phyloP scores from a whole-genome alignment of 2,329 filamentous ascomycete genomes.

The Cucurbitaria berberidis region DNA sequence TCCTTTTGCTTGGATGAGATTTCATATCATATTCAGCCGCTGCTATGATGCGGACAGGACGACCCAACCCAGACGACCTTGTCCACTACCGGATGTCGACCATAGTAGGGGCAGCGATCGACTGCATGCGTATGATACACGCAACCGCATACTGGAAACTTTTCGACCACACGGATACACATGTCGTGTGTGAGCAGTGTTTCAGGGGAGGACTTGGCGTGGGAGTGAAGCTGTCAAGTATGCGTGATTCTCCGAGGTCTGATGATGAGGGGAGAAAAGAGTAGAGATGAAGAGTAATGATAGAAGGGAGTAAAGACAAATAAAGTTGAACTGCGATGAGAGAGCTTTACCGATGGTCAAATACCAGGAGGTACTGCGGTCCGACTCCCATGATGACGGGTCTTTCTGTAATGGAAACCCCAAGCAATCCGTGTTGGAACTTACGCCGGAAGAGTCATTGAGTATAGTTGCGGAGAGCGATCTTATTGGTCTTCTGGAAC shows the following conservation, averaged over 20 bases:
- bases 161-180: conserved; percentile 47
- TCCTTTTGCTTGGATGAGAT: neutral
- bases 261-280: neutral
- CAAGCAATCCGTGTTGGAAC: neutral
- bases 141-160: conserved; percentile 47
- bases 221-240: neutral
- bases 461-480: neutral
- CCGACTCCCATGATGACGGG: neutral
- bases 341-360: neutral
- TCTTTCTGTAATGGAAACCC: neutral
- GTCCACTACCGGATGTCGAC: conserved; percentile 39
- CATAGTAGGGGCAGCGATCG: conserved; percentile 43
- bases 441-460: neutral
- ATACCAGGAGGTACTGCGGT: neutral
- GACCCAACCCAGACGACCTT: conserved; percentile 41
- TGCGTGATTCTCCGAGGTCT: neutral
- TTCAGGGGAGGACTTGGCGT: neutral
- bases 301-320: neutral
- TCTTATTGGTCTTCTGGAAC: conserved; percentile 8
- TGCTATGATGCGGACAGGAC: conserved; percentile 30
- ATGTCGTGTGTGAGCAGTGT: conserved; percentile 23
- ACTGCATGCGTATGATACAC: conserved; percentile 45
- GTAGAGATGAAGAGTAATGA: neutral
- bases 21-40: neutral
- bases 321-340: neutral